Percentiles rank a stretch among this genome's conserved stretches.
phyloP scores from a whole-genome alignment of 2,329 filamentous ascomycete genomes.

The Botryotinia calthae region DNA sequence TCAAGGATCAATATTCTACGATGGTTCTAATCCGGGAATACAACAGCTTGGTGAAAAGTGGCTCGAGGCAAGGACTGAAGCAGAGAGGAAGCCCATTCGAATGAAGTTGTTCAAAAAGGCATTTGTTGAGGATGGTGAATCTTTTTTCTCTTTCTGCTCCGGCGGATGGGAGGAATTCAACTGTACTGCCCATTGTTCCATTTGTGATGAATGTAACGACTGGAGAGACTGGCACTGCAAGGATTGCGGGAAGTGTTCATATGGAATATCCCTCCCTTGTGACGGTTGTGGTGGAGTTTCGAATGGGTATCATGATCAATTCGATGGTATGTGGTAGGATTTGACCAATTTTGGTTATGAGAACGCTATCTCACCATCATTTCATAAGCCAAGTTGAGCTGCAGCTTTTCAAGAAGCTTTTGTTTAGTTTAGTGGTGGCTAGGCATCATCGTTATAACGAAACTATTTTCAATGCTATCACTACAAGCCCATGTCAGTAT shows the following conservation, averaged over 20 bases:
- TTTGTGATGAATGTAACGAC: constrained; percentile 13
- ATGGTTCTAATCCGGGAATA: background rate
- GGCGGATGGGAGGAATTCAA: constrained; percentile 10
- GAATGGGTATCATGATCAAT: constrained; percentile 7
- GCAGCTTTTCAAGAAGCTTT: background rate
- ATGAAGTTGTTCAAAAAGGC: constrained; percentile 6
- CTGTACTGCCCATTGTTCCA: constrained; percentile 1
- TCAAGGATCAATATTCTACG: constrained; percentile 4
- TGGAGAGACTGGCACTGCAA: constrained; percentile 15
- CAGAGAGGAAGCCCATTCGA: constrained; percentile 6
- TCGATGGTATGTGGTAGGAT: background rate
- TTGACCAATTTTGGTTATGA: background rate
- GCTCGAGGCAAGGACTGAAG: constrained; percentile 6
- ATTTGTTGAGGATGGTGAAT: background rate
- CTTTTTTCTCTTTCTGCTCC: constrained; percentile 9
- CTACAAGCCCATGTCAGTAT: background rate
- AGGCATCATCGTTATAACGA: background rate
- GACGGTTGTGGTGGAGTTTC: constrained; percentile 16
- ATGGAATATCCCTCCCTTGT: constrained; percentile 7
- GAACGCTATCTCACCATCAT: background rate
- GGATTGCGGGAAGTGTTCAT: constrained; percentile 9
- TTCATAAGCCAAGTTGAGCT: background rate
- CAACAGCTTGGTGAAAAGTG: constrained; percentile 4
- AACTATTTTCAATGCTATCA: background rate
- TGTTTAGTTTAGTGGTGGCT: background rate